Conservation (phyloP, 1,284 basidiomycete genomes). For the Heterobasidion parviporum region DNA sequence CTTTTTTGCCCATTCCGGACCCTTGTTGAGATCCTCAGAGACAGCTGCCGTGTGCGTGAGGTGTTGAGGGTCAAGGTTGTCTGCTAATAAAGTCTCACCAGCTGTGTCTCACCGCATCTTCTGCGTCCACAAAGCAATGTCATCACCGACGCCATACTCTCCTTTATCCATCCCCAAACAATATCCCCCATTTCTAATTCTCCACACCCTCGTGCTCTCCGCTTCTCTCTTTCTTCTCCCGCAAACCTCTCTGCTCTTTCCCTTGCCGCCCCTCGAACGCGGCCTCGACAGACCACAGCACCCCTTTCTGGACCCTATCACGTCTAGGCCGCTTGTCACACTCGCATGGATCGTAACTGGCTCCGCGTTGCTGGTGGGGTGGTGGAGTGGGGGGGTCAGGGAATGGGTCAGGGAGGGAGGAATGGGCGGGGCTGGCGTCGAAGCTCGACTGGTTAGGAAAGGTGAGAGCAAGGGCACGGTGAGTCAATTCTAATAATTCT, state of each 20-base stretch:
- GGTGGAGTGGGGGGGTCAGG: conserved; percentile 12
- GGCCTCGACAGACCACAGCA: conserved; percentile 11
- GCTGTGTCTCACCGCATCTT: neutral
- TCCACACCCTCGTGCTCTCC: conserved; percentile 10
- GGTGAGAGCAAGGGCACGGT: neutral
- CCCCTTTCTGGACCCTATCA: conserved; percentile 10
- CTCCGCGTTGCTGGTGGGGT: conserved; percentile 4
- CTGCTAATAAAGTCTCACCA: neutral
- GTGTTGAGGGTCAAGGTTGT: too few relatives aligned
- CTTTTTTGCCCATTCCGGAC: too few relatives aligned
- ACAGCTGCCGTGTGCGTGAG: too few relatives aligned
- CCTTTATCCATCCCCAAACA: neutral
- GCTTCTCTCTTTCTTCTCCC: conserved; percentile 10
- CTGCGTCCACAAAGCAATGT: neutral
- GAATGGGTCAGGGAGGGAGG: conserved; percentile 11
- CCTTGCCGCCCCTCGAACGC: conserved; percentile 5
- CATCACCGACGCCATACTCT: neutral
- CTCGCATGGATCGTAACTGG: conserved; percentile 11
- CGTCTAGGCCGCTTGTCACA: conserved; percentile 9
- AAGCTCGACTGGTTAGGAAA: conserved; percentile 2
- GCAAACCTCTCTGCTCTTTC: conserved; percentile 2
- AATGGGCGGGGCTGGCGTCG: conserved; percentile 5
- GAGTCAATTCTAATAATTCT: neutral
- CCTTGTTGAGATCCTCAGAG: too few relatives aligned
- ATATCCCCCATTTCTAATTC: conserved; percentile 8